Percentiles rank a stretch among this genome's conserved stretches.
Evolutionary conservation across 495 filamentous ascomycete species (phyloP).

Genomic region (Aeminium ludgeri): DNA sequence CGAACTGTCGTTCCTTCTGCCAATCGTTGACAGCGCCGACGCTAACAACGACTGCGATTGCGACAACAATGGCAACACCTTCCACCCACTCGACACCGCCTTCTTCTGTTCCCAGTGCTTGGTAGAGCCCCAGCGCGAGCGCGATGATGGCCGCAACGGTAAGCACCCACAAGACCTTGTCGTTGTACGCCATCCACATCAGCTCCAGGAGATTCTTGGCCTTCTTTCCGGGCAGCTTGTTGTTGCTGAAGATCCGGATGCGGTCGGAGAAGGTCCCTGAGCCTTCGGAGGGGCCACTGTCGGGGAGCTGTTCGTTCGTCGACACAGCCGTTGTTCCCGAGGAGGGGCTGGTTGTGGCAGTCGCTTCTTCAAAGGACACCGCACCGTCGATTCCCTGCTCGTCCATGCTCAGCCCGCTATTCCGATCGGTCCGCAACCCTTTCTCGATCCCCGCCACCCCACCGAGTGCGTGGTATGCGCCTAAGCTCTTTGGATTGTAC

Average conservation of each 20-base stretch:
- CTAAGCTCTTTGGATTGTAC: slow-evolving; percentile 63
- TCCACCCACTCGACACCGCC: slow-evolving; percentile 30
- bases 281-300: too few relatives aligned
- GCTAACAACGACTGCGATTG: slow-evolving; percentile 28
- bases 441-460: slow-evolving; percentile 60
- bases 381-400: slow-evolving; percentile 45
- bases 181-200: slow-evolving; percentile 70
- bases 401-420: slow-evolving; percentile 56
- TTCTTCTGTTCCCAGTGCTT: slow-evolving; percentile 33
- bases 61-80: slow-evolving; percentile 33
- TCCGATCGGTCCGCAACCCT: slow-evolving; percentile 53
- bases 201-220: slow-evolving; percentile 53
- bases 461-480: slow-evolving; percentile 62
- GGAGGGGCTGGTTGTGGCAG: slow-evolving; percentile 8
- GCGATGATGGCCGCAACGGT: slow-evolving; percentile 67
- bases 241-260: slow-evolving; percentile 50
- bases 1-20: slow-evolving; percentile 32
- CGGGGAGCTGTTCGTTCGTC: not conserved
- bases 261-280: slow-evolving; percentile 39
- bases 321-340: slow-evolving; percentile 8
- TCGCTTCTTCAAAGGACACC: slow-evolving; percentile 57
- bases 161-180: slow-evolving; percentile 67
- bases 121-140: slow-evolving; percentile 62
- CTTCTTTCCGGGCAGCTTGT: slow-evolving; percentile 54
- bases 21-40: slow-evolving; percentile 31